Evolutionary conservation across 2,329 filamentous ascomycete species (phyloP).

Genomic region (Penicillium sp.): DNA sequence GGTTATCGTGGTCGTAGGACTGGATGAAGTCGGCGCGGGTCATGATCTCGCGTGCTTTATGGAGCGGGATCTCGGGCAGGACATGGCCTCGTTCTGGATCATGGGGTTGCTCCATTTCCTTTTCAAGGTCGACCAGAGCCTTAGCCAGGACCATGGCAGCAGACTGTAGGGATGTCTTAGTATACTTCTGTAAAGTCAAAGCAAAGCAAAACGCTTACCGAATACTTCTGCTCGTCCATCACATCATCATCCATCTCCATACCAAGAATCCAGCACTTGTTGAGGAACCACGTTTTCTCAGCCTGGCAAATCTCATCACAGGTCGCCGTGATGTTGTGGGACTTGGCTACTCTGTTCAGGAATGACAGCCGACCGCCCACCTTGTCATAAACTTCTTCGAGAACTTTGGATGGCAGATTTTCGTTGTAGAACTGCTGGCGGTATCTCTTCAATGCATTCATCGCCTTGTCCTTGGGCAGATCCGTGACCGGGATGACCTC

Average conservation of each 20-base stretch:
- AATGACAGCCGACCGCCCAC: slow-evolving; percentile 87
- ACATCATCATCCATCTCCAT: slow-evolving; percentile 88
- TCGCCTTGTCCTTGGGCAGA: slow-evolving; percentile 70
- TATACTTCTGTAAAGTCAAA: background rate
- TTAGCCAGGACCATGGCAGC: slow-evolving; percentile 91
- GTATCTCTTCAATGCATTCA: slow-evolving; percentile 71
- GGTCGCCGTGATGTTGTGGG: slow-evolving; percentile 68
- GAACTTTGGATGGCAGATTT: slow-evolving; percentile 45
- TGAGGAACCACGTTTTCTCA: slow-evolving; percentile 74
- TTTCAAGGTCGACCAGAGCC: slow-evolving; percentile 78
- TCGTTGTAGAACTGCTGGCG: slow-evolving; percentile 72
- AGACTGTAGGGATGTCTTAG: slow-evolving; percentile 49
- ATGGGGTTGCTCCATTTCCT: slow-evolving; percentile 58
- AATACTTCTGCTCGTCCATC: slow-evolving; percentile 96
- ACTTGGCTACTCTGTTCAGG: slow-evolving; percentile 84
- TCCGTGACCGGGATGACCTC: slow-evolving; percentile 84
- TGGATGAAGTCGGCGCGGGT: slow-evolving; percentile 93
- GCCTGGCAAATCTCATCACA: slow-evolving; percentile 67
- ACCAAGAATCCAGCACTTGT: slow-evolving; percentile 72
- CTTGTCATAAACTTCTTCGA: slow-evolving; percentile 75
- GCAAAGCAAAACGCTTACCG: slow-evolving; percentile 52
- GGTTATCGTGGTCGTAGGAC: slow-evolving; percentile 83
- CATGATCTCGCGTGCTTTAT: slow-evolving; percentile 86
- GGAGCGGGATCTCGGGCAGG: slow-evolving; percentile 73
- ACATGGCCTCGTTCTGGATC: slow-evolving; percentile 64